Conservation (phyloP, 495 filamentous ascomycete genomes). For the Apiosordaria backusii region DNA sequence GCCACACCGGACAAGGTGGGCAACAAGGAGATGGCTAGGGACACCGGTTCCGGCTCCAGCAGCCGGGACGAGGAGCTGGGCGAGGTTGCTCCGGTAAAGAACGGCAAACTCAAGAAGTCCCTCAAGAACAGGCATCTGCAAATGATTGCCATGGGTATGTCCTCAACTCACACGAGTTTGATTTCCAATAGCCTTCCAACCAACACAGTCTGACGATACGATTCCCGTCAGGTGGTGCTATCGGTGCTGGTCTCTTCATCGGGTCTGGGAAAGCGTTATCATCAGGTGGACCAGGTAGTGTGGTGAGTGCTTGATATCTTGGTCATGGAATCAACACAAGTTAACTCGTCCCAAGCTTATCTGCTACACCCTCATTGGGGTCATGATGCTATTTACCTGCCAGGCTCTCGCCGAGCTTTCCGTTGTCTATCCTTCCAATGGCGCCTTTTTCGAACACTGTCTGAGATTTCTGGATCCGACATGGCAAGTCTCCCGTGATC, state of each 20-base stretch:
- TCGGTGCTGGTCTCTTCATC: conserved; percentile 59
- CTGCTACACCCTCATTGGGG: conserved; percentile 46
- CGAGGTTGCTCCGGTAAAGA: conserved; percentile 15
- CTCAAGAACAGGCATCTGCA: conserved; percentile 59
- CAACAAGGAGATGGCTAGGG: conserved; percentile 8
- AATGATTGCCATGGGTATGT: conserved; percentile 68
- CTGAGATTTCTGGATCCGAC: conserved; percentile 66
- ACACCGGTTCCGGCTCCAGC: conserved; percentile 12
- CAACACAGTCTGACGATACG: conserved; percentile 14
- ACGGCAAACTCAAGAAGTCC: conserved; percentile 29
- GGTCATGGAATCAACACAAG: conserved; percentile 59
- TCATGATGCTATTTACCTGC: conserved; percentile 46
- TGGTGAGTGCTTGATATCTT: conserved; percentile 34
- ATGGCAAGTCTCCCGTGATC: conserved; percentile 37
- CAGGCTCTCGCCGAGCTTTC: conserved; percentile 66
- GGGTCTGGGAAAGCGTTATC: conserved; percentile 48
- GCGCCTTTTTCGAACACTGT: conserved; percentile 55
- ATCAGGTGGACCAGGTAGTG: conserved; percentile 52
- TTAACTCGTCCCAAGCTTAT: conserved; percentile 45
- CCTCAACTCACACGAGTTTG: not conserved
- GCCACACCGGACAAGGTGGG: conserved; percentile 1
- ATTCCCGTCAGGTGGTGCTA: conserved; percentile 43
- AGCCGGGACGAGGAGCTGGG: conserved; percentile 33
- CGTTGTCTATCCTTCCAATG: conserved; percentile 62
- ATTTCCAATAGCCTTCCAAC: not conserved